A percentile compares a stretch with the other conserved stretches of the same genome.
Conservation (phyloP, 108 stramenopile species). For the Nitzschia putrida region DNA sequence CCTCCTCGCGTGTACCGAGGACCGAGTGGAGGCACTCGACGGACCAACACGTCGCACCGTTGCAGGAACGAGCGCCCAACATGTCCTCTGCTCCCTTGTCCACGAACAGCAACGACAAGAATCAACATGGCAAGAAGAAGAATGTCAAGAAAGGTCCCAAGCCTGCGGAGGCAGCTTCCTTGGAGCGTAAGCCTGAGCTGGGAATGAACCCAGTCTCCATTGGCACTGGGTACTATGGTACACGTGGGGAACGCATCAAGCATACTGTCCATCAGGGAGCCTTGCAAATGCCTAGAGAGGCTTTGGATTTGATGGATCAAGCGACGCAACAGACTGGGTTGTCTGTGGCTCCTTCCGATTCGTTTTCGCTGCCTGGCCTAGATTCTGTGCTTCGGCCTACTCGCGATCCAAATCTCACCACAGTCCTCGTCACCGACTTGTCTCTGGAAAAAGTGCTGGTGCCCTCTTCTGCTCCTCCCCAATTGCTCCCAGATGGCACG, state of each 20-base stretch:
- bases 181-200: constrained; percentile 23
- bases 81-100: not conserved
- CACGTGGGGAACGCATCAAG: constrained; percentile 56
- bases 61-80: constrained; percentile 1
- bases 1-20: too few species aligned
- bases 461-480: not conserved
- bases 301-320: constrained; percentile 49
- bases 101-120: constrained; percentile 15
- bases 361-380: constrained; percentile 39
- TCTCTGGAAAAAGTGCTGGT: constrained; percentile 15
- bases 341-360: not conserved
- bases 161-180: constrained; percentile 10
- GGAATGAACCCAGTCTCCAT: constrained; percentile 65
- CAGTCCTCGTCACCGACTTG: constrained; percentile 40
- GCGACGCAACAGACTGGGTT: constrained; percentile 13
- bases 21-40: too few species aligned
- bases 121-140: constrained; percentile 32
- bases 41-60: not conserved
- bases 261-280: constrained; percentile 76
- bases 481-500: not conserved
- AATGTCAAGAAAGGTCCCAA: not conserved
- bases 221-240: constrained; percentile 64
- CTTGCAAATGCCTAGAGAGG: constrained; percentile 58
- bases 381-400: constrained; percentile 47
- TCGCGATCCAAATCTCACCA: constrained; percentile 30